Percentiles rank a stretch among this genome's conserved stretches.
These are phyloP conservation scores for Botrytis squamosa DNA, from an alignment of 2,329 filamentous ascomycete genomes.

Conservation along the genomic window DNA sequence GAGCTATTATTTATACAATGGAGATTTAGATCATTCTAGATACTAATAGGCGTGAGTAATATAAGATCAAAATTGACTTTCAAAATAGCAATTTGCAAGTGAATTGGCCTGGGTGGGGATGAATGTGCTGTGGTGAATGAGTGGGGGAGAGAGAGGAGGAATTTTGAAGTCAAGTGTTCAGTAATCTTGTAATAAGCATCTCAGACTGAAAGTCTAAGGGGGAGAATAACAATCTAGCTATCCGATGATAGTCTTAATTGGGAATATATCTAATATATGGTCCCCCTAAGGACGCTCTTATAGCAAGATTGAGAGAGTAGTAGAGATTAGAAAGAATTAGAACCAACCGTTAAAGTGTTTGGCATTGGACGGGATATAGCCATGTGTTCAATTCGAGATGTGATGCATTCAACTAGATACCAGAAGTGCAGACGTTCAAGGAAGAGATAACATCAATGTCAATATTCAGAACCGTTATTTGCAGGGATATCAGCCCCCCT, in stretches of 20 bases:
- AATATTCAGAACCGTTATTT: background rate
- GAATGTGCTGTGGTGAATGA: background rate
- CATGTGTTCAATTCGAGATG: background rate
- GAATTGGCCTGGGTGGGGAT: background rate
- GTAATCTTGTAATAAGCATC: background rate
- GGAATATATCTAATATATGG: background rate
- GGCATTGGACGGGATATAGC: background rate
- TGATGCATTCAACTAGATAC: background rate
- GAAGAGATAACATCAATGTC: background rate
- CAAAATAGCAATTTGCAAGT: background rate
- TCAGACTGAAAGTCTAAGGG: background rate
- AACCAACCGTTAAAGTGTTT: background rate
- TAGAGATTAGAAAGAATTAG: background rate
- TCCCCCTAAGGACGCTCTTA: background rate
- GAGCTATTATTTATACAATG: background rate
- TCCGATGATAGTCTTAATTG: background rate
- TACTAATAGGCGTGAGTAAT: background rate
- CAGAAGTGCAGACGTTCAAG: background rate
- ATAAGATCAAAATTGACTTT: background rate
- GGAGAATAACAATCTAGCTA: background rate
- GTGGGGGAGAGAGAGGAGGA: background rate
- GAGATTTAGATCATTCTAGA: background rate
- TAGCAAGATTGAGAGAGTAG: background rate
- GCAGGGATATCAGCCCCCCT: constrained; percentile 9
- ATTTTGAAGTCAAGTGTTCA: background rate